These are phyloP conservation scores for Kwoniella pini DNA, from an alignment of 768 basidiomycete species.

Conservation along the genomic window DNA sequence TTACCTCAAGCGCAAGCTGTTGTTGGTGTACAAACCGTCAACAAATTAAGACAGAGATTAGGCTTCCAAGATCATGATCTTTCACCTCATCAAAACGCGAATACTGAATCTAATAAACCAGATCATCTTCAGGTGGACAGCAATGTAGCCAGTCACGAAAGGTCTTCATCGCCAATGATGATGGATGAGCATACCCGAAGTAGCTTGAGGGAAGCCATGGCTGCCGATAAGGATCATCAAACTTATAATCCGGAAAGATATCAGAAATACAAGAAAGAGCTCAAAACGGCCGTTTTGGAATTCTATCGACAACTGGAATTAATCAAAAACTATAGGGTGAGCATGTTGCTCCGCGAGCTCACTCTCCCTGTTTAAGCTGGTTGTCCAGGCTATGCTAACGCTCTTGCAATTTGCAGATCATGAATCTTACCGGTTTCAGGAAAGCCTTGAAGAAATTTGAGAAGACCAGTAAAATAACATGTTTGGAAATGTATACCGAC, in stretches of 20 bases:
- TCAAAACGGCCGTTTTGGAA: constrained; percentile 80
- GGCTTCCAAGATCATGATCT: background rate
- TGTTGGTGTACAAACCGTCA: constrained; percentile 3
- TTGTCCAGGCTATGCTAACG: no score
- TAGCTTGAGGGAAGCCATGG: constrained; percentile 33
- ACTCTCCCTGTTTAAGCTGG: no score
- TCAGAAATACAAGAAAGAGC: constrained; percentile 74
- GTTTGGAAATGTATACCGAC: constrained; percentile 73
- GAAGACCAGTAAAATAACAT: constrained; percentile 72
- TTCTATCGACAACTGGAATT: constrained; percentile 83
- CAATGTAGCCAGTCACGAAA: background rate
- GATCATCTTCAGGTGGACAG: background rate
- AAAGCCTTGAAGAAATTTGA: constrained; percentile 82
- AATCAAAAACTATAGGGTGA: constrained; percentile 83
- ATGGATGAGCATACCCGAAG: constrained; percentile 12
- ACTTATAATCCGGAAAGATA: constrained; percentile 73
- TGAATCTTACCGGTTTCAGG: constrained; percentile 88
- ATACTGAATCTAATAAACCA: background rate
- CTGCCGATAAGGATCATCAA: constrained; percentile 39
- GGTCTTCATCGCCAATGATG: constrained; percentile 8
- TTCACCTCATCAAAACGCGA: background rate
- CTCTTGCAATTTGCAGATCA: constrained; percentile 58
- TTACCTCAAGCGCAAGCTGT: constrained; percentile 24
- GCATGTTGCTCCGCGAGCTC: constrained; percentile 29
- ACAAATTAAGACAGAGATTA: constrained; percentile 12